Evolutionary conservation across 2,329 filamentous ascomycete species (phyloP).

Genomic region (Paraphaeosphaeria minitans): DNA sequence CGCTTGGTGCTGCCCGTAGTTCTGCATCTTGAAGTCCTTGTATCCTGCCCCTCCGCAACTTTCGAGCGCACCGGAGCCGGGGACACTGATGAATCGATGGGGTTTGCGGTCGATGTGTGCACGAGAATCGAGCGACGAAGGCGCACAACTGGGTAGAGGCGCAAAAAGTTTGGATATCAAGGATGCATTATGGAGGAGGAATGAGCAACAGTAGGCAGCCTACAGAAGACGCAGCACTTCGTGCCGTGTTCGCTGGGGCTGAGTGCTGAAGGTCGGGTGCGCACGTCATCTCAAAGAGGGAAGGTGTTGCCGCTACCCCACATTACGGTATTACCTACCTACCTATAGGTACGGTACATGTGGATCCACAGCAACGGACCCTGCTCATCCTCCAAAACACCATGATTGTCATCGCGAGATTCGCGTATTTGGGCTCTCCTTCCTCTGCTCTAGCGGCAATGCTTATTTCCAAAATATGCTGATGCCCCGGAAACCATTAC

Average conservation of each 20-base stretch:
- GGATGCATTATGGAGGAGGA: slow-evolving; percentile 19
- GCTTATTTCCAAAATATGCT: background rate
- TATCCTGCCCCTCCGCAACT: background rate
- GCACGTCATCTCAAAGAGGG: slow-evolving; percentile 16
- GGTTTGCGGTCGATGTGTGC: background rate
- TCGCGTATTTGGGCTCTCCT: background rate
- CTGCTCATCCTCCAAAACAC: slow-evolving; percentile 1
- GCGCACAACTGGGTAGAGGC: slow-evolving; percentile 11
- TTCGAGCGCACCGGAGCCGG: slow-evolving; percentile 8
- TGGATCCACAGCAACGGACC: background rate
- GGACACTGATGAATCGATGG: background rate
- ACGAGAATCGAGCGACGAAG: slow-evolving; percentile 5
- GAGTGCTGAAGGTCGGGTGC: slow-evolving; percentile 30
- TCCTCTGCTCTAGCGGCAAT: background rate
- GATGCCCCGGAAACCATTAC: background rate
- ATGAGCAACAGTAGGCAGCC: slow-evolving; percentile 25
- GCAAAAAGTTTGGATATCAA: slow-evolving; percentile 10
- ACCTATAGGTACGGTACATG: too few species aligned
- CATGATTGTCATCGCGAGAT: background rate
- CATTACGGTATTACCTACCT: too few species aligned
- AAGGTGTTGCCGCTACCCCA: slow-evolving; percentile 27
- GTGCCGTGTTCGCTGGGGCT: slow-evolving; percentile 28
- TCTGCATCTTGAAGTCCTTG: slow-evolving; percentile 33
- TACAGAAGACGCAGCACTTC: slow-evolving; percentile 18
- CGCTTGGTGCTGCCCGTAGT: slow-evolving; percentile 32